These are phyloP conservation scores for Besnoitia besnoiti DNA, from an alignment of 169 alveolate genomes.

Conservation along the genomic window DNA sequence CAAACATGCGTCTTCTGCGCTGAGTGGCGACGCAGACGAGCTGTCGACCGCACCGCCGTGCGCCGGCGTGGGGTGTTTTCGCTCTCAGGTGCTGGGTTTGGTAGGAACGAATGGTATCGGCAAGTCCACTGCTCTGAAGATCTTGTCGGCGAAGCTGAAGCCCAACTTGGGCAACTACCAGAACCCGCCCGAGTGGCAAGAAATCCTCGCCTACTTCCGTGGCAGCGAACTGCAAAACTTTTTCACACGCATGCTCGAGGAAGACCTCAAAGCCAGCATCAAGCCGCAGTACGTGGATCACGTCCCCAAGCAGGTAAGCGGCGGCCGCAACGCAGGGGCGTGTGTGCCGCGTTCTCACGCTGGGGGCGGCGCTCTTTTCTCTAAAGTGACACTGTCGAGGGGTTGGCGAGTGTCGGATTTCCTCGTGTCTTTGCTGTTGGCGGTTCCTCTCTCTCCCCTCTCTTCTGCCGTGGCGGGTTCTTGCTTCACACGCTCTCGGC, in stretches of 20 bases:
- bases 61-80: no score
- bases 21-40: no score
- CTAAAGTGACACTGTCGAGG: background rate
- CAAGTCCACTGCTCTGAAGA: conserved; percentile 98
- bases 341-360: no score
- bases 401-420: no score
- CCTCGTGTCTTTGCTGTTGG: background rate
- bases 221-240: conserved; percentile 98
- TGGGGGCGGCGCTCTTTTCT: no score
- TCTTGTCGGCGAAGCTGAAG: conserved; percentile 94
- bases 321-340: no score
- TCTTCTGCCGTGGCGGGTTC: background rate
- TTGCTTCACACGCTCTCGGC: background rate
- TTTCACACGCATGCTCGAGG: conserved; percentile 95
- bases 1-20: no score
- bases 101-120: conserved; percentile 96
- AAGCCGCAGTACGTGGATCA: conserved; percentile 99
- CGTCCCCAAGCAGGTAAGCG: conserved; percentile 90
- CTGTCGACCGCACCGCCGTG: no score
- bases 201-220: conserved; percentile 92
- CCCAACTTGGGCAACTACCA: conserved; percentile 97
- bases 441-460: background rate
- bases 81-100: conserved; percentile 83
- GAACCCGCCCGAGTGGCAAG: conserved; percentile 97
- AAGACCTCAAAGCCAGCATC: conserved; percentile 94